Evolutionary conservation across 2,329 filamentous ascomycete genomes (phyloP), one percentile per base, ranked within the genome.

Genomic region (Fusarium brevicatenulatum): DNA sequence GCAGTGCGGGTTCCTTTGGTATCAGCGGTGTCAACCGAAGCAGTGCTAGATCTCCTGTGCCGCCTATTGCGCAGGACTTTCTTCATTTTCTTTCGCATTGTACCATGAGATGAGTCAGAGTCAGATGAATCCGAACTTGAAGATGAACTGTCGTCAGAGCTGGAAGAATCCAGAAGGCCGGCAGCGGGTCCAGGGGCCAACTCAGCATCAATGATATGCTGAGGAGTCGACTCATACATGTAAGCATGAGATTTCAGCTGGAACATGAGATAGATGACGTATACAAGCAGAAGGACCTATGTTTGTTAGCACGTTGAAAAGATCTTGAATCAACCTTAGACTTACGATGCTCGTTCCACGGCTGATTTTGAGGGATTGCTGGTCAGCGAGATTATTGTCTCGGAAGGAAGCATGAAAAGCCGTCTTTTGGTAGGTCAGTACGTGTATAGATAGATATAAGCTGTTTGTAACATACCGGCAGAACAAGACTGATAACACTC

Each of bases 231-330:
- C 81, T 95, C 93, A 76, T 97, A 97, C 85, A 97, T 91, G 83
- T 97, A 97, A 13, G 93, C 89, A 80, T 97, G 95, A 3, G 94
- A 96, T 82, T 97, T 97, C 68, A 97, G 89, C 84, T 97, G 95
- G 82, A 97, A 97, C 25, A 97, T 79, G 39, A 97, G 88, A 79
- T 97, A 97, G 23, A 97, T 84, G 50, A 91, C 83, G 80, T 97
- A 97, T 16, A 97, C 92, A 39, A 97, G 56, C 66, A 81, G 79
- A 36, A 68, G 60, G n/a, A 70, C 70, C 63, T 49, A 30, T 64
- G 37, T 50, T 23, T 32, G 30, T 42, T 43, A 70, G 49, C 25
- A 23, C 5, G 28, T 36, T 36, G 25, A 25, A 32, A 12, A n/a
- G 7, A 25, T 7, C 15, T 16, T 36, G 23, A 18, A 23, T 56